Conservation (phyloP, 805 yeast genomes). For the Nakazawaea ernobii region DNA sequence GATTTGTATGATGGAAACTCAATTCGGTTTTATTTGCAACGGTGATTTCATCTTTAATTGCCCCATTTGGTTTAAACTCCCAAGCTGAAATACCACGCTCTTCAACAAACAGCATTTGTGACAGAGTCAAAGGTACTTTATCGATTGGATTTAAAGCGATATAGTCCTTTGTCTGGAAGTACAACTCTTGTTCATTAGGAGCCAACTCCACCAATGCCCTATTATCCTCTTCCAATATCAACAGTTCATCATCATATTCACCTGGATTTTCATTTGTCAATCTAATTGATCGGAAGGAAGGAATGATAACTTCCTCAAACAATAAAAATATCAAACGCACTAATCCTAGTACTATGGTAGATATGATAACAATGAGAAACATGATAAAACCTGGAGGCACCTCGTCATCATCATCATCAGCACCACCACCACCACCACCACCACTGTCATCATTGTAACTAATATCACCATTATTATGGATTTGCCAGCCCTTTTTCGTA, state of each 20-base stretch:
- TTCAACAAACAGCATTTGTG: slow-evolving; percentile 64
- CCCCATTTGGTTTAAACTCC: slow-evolving; percentile 66
- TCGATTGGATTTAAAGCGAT: slow-evolving; percentile 33
- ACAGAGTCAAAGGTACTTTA: slow-evolving; percentile 29
- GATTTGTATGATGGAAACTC: slow-evolving; percentile 50
- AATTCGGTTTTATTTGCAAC: slow-evolving; percentile 65
- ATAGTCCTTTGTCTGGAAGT: slow-evolving; percentile 59
- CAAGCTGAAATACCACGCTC: slow-evolving; percentile 88
- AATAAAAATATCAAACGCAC: not conserved
- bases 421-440: not conserved
- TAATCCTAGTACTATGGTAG: not conserved
- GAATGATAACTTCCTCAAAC: not conserved
- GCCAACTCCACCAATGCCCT: slow-evolving; percentile 54
- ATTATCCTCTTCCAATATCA: slow-evolving; percentile 52
- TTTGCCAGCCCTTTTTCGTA: no score
- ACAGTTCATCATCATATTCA: slow-evolving; percentile 56
- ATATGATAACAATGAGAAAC: not conserved
- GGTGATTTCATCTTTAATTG: slow-evolving; percentile 47
- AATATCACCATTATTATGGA: no score
- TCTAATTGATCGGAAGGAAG: slow-evolving; percentile 5
- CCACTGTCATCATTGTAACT: not conserved
- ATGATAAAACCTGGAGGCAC: not conserved
- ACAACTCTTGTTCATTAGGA: slow-evolving; percentile 64
- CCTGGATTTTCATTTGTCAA: slow-evolving; percentile 43
- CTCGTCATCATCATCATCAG: not conserved